Conservation (phyloP, 1,284 basidiomycete genomes). For the Sporisorium iseilematis-ciliati region DNA sequence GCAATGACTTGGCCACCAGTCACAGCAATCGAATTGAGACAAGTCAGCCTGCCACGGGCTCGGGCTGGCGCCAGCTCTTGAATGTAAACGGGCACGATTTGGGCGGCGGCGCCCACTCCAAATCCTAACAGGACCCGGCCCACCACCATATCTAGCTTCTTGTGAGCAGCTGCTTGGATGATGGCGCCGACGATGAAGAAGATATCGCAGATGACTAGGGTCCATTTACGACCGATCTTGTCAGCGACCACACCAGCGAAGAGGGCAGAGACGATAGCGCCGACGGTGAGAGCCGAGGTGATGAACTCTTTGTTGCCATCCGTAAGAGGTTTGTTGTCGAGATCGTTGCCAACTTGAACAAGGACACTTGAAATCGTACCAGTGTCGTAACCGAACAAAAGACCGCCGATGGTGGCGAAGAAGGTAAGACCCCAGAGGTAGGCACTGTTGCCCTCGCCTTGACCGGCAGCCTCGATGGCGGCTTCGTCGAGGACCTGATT, state of each 20-base stretch:
- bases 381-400: conserved; percentile 56
- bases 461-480: conserved; percentile 55
- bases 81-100: conserved; percentile 70
- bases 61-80: conserved; percentile 70
- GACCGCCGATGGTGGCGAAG: conserved; percentile 49
- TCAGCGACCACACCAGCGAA: conserved; percentile 67
- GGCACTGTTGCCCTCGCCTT: conserved; percentile 40
- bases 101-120: conserved; percentile 69
- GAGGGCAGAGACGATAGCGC: conserved; percentile 63
- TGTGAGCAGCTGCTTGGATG: conserved; percentile 68
- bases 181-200: conserved; percentile 69
- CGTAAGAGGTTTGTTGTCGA: conserved; percentile 36
- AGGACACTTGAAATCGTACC: conserved; percentile 41
- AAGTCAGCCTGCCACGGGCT: conserved; percentile 70
- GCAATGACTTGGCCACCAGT: conserved; percentile 71
- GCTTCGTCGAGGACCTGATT: conserved; percentile 51
- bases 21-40: conserved; percentile 69
- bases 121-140: conserved; percentile 71
- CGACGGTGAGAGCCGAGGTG: conserved; percentile 51
- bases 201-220: conserved; percentile 59
- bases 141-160: conserved; percentile 68
- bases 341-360: conserved; percentile 44
- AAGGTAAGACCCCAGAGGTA: conserved; percentile 54
- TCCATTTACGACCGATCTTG: conserved; percentile 70
- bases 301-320: conserved; percentile 56